Conservation (phyloP, 2,329 filamentous ascomycete genomes). For the Beauveria sp. region DNA sequence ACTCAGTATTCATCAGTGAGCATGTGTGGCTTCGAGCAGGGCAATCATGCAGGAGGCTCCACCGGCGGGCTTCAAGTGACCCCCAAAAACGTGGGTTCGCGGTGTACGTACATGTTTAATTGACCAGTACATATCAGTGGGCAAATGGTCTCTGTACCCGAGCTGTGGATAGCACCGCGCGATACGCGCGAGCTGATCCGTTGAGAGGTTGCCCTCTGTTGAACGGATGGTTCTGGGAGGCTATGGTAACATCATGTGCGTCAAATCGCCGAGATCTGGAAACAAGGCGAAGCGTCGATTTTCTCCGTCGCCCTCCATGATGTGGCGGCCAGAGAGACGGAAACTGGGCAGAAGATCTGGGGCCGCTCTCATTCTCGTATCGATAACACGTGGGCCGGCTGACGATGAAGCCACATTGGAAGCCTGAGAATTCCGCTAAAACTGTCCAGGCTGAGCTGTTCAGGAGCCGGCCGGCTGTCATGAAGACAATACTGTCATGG, state of each 20-base stretch:
- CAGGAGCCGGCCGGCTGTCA: not conserved
- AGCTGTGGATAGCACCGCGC: not conserved
- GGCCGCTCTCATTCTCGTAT: not conserved
- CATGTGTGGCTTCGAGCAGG: too few relatives aligned
- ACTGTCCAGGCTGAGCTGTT: not conserved
- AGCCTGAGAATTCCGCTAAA: not conserved
- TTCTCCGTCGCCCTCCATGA: not conserved
- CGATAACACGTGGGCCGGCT: not conserved
- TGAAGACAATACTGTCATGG: not conserved
- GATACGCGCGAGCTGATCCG: not conserved
- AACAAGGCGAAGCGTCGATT: not conserved
- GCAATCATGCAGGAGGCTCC: not conserved
- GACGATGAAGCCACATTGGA: not conserved
- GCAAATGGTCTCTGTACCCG: constrained; percentile 4
- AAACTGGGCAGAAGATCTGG: not conserved
- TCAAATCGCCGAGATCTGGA: not conserved
- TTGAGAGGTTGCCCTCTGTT: not conserved
- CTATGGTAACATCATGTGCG: not conserved
- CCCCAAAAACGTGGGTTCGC: not conserved
- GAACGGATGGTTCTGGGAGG: not conserved
- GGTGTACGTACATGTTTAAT: not conserved
- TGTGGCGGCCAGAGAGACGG: not conserved
- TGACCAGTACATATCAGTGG: not conserved
- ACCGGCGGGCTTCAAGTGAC: not conserved
- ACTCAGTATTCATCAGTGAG: not conserved